Percentiles rank a stretch among this genome's conserved stretches.
These are phyloP conservation scores for Mortierella alpina DNA, from an alignment of 192 early-diverging fungal genomes.

Conservation along the genomic window DNA sequence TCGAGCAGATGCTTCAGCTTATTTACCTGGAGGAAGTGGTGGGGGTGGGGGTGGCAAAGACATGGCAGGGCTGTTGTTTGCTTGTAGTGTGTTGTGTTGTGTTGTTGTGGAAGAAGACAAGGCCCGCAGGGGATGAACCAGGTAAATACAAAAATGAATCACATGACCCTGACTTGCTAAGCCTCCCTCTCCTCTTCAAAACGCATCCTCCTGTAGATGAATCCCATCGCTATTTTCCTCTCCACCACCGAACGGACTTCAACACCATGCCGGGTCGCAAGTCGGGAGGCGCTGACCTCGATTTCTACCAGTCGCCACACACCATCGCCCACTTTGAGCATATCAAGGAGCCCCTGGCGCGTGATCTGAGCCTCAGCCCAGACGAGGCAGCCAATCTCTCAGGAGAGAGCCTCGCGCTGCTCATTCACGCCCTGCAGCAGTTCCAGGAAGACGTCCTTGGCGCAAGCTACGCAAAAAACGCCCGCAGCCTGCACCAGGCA, in stretches of 20 bases:
- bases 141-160: not conserved
- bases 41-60: slow-evolving; percentile 50
- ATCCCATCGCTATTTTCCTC: not conserved
- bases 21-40: slow-evolving; percentile 43
- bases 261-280: slow-evolving; percentile 34
- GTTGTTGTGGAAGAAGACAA: not conserved
- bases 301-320: slow-evolving; percentile 51
- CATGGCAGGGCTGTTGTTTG: not conserved
- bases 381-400: slow-evolving; percentile 22
- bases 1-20: not conserved
- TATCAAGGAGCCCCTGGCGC: slow-evolving; percentile 38
- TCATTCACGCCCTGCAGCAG: slow-evolving; percentile 59
- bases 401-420: slow-evolving; percentile 56
- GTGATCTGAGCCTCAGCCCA: slow-evolving; percentile 42
- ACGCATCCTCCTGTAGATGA: not conserved
- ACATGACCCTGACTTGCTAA: not conserved
- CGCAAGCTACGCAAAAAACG: not conserved
- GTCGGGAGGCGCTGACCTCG: slow-evolving; percentile 37
- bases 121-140: not conserved
- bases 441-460: slow-evolving; percentile 67
- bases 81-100: slow-evolving; percentile 3
- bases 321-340: slow-evolving; percentile 58
- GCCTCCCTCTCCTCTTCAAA: not conserved
- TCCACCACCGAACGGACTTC: slow-evolving; percentile 3
- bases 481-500: not conserved